phyloP scores from a whole-genome alignment of 352 stramenopile species.

The Albugo laibachii region DNA sequence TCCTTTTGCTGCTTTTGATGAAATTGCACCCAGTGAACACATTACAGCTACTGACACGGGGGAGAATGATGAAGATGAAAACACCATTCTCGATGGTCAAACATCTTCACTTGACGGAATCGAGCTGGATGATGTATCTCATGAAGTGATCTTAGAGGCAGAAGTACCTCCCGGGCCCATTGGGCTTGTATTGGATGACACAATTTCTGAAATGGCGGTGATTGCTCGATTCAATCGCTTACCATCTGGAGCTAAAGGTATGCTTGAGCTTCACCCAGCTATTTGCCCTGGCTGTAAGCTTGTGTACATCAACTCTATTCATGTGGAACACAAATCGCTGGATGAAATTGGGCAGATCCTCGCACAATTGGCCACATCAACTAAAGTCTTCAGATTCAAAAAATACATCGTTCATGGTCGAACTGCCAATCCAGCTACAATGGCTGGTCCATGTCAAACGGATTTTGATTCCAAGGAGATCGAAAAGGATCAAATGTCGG shows the following conservation, averaged over 20 bases:
- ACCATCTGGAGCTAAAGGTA: constrained; percentile 39
- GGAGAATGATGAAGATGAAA: constrained; percentile 7
- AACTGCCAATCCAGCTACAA: constrained; percentile 45
- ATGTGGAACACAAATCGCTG: constrained; percentile 47
- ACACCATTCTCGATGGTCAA: background rate
- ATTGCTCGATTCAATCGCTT: constrained; percentile 58
- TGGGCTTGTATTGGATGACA: constrained; percentile 63
- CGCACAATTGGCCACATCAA: constrained; percentile 21
- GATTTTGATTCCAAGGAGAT: background rate
- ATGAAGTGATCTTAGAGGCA: constrained; percentile 66
- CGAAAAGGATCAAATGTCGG: background rate
- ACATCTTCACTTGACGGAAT: background rate
- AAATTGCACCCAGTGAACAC: constrained; percentile 11
- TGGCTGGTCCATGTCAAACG: constrained; percentile 26
- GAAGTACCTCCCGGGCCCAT: constrained; percentile 62
- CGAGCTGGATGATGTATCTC: constrained; percentile 21
- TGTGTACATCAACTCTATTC: constrained; percentile 57
- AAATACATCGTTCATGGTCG: constrained; percentile 59
- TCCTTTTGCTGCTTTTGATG: constrained; percentile 69
- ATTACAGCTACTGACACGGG: constrained; percentile 15
- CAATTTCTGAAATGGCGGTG: constrained; percentile 55
- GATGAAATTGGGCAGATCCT: constrained; percentile 53
- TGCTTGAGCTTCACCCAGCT: constrained; percentile 60
- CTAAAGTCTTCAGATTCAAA: constrained; percentile 68
- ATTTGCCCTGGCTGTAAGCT: constrained; percentile 59